Percentiles rank a stretch among this genome's conserved stretches.
These are phyloP conservation scores for Scheffersomyces titani DNA, from an alignment of 1,139 yeast species.

Conservation along the genomic window DNA sequence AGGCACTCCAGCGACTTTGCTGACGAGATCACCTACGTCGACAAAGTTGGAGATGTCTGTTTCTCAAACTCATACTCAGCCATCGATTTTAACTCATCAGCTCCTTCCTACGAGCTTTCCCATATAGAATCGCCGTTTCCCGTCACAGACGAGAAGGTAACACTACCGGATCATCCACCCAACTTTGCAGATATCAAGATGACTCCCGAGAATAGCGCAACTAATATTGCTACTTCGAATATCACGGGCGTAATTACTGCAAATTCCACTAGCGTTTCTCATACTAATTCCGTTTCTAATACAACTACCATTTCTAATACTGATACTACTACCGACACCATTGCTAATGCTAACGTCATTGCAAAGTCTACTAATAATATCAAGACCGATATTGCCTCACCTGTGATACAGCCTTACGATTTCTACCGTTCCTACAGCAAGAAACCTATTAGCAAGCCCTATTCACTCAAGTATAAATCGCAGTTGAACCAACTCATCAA, in stretches of 20 bases:
- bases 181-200: neutral
- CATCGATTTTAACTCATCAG: neutral
- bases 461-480: neutral
- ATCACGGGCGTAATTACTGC: too few species aligned
- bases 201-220: neutral
- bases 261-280: neutral
- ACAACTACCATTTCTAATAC: neutral
- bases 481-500: neutral
- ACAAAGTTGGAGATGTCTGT: neutral
- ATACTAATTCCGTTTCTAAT: too few species aligned
- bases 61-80: neutral
- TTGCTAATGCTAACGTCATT: neutral
- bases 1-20: neutral
- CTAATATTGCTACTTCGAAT: neutral
- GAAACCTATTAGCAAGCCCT: neutral
- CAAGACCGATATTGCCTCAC: neutral
- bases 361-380: neutral
- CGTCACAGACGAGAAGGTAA: neutral
- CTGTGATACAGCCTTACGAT: neutral
- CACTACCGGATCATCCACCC: neutral
- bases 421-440: neutral
- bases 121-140: neutral
- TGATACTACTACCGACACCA: neutral
- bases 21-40: neutral
- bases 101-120: neutral